Evolutionary conservation across 306 rosid genomes (phyloP).

Genomic region (Sicyos baderoa): DNA sequence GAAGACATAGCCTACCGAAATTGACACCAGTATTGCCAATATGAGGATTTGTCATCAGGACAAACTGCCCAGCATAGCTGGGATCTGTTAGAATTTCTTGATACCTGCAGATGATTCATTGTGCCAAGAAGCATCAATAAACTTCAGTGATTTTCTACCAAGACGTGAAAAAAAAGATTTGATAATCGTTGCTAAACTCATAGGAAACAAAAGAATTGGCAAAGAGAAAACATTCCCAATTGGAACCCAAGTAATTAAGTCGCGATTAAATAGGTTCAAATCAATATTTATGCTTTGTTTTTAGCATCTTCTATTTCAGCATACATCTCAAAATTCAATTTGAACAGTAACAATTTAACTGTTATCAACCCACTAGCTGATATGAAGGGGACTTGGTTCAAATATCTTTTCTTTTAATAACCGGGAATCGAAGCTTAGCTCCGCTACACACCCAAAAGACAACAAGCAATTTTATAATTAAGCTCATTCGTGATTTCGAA

Average conservation of each 20-base stretch:
- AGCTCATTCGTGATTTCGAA: no score
- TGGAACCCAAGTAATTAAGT: not conserved
- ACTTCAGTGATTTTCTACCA: not conserved
- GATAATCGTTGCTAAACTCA: not conserved
- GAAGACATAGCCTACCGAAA: constrained; percentile 41
- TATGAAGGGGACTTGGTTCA: not conserved
- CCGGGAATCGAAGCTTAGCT: no score
- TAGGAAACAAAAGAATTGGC: not conserved
- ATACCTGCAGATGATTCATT: constrained; percentile 44
- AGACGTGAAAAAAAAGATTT: not conserved
- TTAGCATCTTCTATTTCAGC: not conserved
- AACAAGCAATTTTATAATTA: no score
- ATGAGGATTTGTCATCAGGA: constrained; percentile 87
- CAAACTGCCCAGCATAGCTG: constrained; percentile 94
- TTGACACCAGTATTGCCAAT: constrained; percentile 92
- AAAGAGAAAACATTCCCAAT: not conserved
- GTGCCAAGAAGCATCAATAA: not conserved
- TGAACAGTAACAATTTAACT: not conserved
- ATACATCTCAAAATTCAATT: not conserved
- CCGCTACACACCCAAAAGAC: no score
- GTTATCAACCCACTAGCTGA: not conserved
- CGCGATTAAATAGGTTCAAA: not conserved
- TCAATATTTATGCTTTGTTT: not conserved
- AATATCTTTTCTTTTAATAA: not conserved
- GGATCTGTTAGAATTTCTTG: constrained; percentile 97